Base-by-base conservation (phyloP, 768 basidiomycete species). In the Cyclocybe cylindracea region DNA sequence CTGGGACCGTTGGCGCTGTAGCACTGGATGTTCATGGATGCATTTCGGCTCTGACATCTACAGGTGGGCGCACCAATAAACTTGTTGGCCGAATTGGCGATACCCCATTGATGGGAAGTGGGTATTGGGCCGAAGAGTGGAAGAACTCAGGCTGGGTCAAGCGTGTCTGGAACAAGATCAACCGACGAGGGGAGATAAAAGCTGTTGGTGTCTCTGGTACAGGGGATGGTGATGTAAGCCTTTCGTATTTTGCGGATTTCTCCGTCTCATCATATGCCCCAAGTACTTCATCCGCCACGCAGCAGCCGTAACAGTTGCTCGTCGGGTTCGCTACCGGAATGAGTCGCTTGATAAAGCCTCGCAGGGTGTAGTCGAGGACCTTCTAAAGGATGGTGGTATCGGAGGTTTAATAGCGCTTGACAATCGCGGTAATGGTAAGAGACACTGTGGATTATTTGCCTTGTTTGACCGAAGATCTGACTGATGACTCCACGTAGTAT, bases 51-150 rank as follows among this genome's bases (percentile, higher is more conserved):
- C 70, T 85, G 13, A 93, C 91, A 1, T 91, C 90, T 1, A 94
- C 91, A 0, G 91, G 91, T 34, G 91, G 91, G 1, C 74, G 72
- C 42, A 93, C 89, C 35, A 94, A 94, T 68, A 94, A 94, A 66
- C 76, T 91, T 7, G 86, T 84, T 13, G 91, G 91, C 6, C 78
- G 91, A 4, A 73, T 93, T n/a, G 90, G 91, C 3, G 91, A 92
- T 60, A 93, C 91, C 1, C 90, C 91, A 0, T 65, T 78, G 29
- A 85, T 88, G 81, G 89, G 87, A 4, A 71, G 80, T 10, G 91
- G 91, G 0, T 93, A 86, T 68, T 93, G 89, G 89, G 88, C 89
- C 7, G 89, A 89, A 60, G 84, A 90, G 67, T 93, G 91, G 90
- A 32, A 46, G 48, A 52, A 50, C 32, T 44, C 41, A 57, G 56